Evolutionary conservation across 169 alveolate species (phyloP).

Genomic region (Neospora caninum): DNA sequence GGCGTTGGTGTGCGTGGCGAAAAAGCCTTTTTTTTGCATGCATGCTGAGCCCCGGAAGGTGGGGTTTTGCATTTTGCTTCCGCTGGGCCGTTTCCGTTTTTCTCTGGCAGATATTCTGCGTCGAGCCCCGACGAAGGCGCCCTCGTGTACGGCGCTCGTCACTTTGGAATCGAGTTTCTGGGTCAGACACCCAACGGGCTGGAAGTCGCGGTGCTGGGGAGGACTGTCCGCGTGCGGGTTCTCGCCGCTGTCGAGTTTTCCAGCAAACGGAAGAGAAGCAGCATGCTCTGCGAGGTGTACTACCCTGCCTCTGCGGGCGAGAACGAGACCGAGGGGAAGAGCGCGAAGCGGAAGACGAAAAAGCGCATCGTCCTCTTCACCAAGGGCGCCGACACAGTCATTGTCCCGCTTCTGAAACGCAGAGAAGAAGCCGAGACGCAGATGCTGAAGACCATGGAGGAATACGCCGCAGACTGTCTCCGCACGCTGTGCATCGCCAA

Average conservation of each 20-base stretch:
- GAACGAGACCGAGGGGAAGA: neutral
- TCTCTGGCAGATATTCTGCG: constrained; percentile 77
- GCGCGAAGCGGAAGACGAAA: neutral
- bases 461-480: constrained; percentile 85
- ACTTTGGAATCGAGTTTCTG: constrained; percentile 74
- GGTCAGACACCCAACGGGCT: constrained; percentile 32
- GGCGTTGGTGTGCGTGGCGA: too few species aligned
- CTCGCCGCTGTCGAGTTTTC: constrained; percentile 30
- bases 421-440: constrained; percentile 72
- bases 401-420: constrained; percentile 80
- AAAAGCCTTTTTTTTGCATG: too few species aligned
- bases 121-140: constrained; percentile 90
- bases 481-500: constrained; percentile 92
- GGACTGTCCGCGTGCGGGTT: neutral
- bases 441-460: constrained; percentile 70
- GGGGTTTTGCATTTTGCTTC: too few species aligned
- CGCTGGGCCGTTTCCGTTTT: neutral
- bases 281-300: constrained; percentile 18
- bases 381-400: constrained; percentile 95
- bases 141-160: constrained; percentile 80
- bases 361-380: constrained; percentile 64
- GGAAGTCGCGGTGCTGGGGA: constrained; percentile 33
- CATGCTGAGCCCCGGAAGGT: too few species aligned
- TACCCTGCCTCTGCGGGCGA: neutral
- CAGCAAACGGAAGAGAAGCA: constrained; percentile 22